Evolutionary conservation across 1,284 basidiomycete genomes (phyloP).

Genomic region (Naganishia albida): DNA sequence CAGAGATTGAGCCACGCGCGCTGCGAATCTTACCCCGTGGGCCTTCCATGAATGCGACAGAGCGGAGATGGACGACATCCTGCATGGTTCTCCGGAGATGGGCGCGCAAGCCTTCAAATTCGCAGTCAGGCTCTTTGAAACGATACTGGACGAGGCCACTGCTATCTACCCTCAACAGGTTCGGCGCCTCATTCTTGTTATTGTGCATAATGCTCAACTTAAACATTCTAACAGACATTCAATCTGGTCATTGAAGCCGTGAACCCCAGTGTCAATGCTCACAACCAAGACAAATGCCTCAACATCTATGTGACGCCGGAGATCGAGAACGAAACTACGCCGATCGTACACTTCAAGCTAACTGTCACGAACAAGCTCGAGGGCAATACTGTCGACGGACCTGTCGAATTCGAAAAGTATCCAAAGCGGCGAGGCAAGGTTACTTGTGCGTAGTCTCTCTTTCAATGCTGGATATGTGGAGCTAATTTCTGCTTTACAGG

Average conservation of each 20-base stretch:
- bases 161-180: constrained; percentile 69
- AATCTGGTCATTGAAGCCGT: constrained; percentile 17
- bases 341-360: constrained; percentile 57
- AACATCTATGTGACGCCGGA: constrained; percentile 68
- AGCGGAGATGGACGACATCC: constrained; percentile 78
- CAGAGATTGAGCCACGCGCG: not conserved
- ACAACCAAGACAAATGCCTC: constrained; percentile 55
- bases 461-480: not conserved
- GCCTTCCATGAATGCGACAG: constrained; percentile 29
- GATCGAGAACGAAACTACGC: constrained; percentile 49
- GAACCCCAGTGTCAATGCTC: not conserved
- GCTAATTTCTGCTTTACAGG: constrained; percentile 38
- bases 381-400: constrained; percentile 42
- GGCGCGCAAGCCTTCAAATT: constrained; percentile 78
- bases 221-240: constrained; percentile 19
- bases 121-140: constrained; percentile 73
- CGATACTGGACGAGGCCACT: constrained; percentile 64
- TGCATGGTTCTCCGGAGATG: constrained; percentile 67
- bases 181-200: constrained; percentile 37
- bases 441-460: constrained; percentile 39
- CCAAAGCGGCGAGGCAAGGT: constrained; percentile 33
- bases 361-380: constrained; percentile 51
- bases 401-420: constrained; percentile 38
- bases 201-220: constrained; percentile 3
- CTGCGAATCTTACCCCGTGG: not conserved